A percentile compares a stretch with the other conserved stretches of the same genome.
Evolutionary conservation across 768 basidiomycete genomes (phyloP).

Genomic region (Boletus fagicola): DNA sequence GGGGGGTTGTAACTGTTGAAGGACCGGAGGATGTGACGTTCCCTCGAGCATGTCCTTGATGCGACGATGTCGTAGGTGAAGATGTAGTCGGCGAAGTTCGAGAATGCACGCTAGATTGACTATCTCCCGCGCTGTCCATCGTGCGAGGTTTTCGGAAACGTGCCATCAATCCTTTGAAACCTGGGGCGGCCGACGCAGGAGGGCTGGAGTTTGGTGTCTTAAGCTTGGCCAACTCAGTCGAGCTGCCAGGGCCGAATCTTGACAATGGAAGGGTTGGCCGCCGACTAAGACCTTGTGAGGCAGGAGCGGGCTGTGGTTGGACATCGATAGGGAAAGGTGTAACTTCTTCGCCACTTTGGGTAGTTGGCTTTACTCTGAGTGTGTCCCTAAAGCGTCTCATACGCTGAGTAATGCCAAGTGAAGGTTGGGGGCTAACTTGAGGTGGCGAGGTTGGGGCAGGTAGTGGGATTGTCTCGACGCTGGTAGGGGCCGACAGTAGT

Average conservation of each 20-base stretch:
- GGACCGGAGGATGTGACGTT: slow-evolving; percentile 29
- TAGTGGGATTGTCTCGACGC: slow-evolving; percentile 65
- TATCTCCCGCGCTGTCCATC: slow-evolving; percentile 25
- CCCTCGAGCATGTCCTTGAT: slow-evolving; percentile 34
- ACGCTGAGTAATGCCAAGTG: slow-evolving; percentile 59
- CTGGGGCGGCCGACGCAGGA: slow-evolving; percentile 71
- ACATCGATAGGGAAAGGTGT: slow-evolving; percentile 44
- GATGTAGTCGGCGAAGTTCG: slow-evolving; percentile 35
- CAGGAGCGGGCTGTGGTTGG: slow-evolving; percentile 33
- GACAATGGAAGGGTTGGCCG: slow-evolving; percentile 51
- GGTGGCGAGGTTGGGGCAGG: slow-evolving; percentile 38
- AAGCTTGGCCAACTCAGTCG: slow-evolving; percentile 52
- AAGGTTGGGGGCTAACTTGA: slow-evolving; percentile 37
- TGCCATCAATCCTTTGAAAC: slow-evolving; percentile 78
- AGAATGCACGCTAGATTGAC: slow-evolving; percentile 32
- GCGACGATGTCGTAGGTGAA: slow-evolving; percentile 34
- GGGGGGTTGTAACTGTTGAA: slow-evolving; percentile 4
- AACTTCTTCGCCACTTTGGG: slow-evolving; percentile 50
- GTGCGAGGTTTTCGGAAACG: slow-evolving; percentile 54
- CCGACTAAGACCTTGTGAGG: slow-evolving; percentile 39
- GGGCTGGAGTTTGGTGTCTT: slow-evolving; percentile 58
- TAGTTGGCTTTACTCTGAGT: slow-evolving; percentile 52
- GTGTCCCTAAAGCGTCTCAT: slow-evolving; percentile 73
- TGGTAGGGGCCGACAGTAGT: slow-evolving; percentile 64
- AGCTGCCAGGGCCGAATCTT: slow-evolving; percentile 33